Base-by-base conservation (phyloP, 2,329 filamentous ascomycete genomes). In the Dothidotthia symphoricarpi region DNA sequence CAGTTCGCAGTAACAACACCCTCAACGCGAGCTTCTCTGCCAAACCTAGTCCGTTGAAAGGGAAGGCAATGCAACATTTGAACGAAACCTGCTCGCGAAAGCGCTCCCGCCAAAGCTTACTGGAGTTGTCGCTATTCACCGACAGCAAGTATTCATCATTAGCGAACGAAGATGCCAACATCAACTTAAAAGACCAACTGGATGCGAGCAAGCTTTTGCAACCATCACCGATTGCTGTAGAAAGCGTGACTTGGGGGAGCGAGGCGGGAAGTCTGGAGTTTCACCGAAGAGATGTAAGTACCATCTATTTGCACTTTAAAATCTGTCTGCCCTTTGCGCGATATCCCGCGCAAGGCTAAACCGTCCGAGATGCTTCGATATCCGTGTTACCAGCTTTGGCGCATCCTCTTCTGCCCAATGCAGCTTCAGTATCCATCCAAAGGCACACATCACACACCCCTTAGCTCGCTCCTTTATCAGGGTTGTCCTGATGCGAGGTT, bases 211-310 rank as follows among this genome's bases (percentile, higher is more conserved):
- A 36, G 26, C 41, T 36, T 33, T 41, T 53, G 29, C 57, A 56
- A 39, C 51, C 51, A 32, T 49, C 56, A 28, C 54, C 51, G 13
- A 28, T 54, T 27, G 51, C 51, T 15, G 35, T 55, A 26, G 58
- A 63, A 39, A 47, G 44, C 13, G 48, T 45, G 30, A 31, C 35
- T 10, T 39, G 47, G 38, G 46, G 34, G 24, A 49, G 31, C 14
- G 45, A 29, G 17, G 17, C 10, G 10, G 46, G 41, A 16, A 39
- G 49, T 36, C 41, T 36, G 11, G 34, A 45, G 37, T 47, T 34
- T 24, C 47, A 34, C 36, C 50, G 44, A 45, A 45, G 53, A 45
- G 57, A 58, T 44, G 63, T 64, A 44, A 63, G 63, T 66, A 42
- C 41, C 24, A 32, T 39, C 41, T 49, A 43, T 51, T 52, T 62